Base-by-base conservation (phyloP, 768 basidiomycete species). In the Guyanaporus albipodus region DNA sequence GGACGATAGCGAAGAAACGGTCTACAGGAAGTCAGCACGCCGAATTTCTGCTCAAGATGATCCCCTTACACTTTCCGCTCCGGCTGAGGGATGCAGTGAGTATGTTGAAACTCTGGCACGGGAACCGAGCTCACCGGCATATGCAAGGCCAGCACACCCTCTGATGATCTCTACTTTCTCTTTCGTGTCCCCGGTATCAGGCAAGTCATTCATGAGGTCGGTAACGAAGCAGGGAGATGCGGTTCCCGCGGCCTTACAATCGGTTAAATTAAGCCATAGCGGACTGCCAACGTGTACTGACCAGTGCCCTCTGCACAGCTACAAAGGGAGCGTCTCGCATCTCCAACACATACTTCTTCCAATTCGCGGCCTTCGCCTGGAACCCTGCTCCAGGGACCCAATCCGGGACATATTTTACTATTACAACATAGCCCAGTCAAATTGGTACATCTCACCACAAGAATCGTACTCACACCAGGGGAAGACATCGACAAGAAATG, bases 301-400 rank as follows among this genome's bases (percentile, higher is more conserved):
- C 78, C 52, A 76, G 57, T 24, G 67, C 60, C 12, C 66, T 55
- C 44, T 66, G 60, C 2, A 71, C 71, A 19, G 67, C 61, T 18
- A 59, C 57, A 46, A 74, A 70, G 2, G 79, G 79, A 6, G 62
- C 57, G 22, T 78, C 70, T 32, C 69, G 69, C 78, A 79, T 78
- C 44, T 73, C 71, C 33, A 69, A 60, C 10, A 76, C 71, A 27
- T 72, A 71, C 26, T 59, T 61, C 36, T 71, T 73, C 77, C 78
- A 78, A 43, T 71, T 61, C n/a, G 66, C 66, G 11, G 77, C 77
- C 54, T 75, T 74, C 18, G 67, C 67, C 47, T 78, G 68, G 56
- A 79, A 79, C 8, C 71, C 69, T 4, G 76, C 74, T 0, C 76
- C 74, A 27, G 77, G 78, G 3, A 77, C 41, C 77, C 78, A 80